Percentiles rank a stretch among this genome's conserved stretches.
These are phyloP conservation scores for Multifurca ochricompacta DNA, from an alignment of 768 basidiomycete species.

Conservation along the genomic window DNA sequence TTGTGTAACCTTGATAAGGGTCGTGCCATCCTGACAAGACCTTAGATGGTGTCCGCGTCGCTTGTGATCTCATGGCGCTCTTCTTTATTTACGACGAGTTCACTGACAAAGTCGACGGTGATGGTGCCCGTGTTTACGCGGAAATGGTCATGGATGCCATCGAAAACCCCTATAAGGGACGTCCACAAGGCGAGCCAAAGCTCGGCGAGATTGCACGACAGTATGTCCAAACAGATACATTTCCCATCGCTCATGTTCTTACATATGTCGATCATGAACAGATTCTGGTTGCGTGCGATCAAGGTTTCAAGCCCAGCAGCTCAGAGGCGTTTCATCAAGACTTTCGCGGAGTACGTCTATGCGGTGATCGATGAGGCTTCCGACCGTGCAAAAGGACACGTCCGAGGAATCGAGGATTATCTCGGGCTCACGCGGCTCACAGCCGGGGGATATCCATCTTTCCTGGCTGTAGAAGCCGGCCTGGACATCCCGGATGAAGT, in stretches of 20 bases:
- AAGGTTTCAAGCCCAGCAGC: slow-evolving; percentile 24
- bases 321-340: slow-evolving; percentile 31
- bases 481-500: slow-evolving; percentile 36
- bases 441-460: slow-evolving; percentile 33
- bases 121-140: slow-evolving; percentile 27
- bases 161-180: slow-evolving; percentile 30
- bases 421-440: slow-evolving; percentile 34
- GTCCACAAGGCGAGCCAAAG: slow-evolving; percentile 31
- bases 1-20: too few relatives aligned
- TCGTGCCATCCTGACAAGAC: too few relatives aligned
- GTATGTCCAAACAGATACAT: slow-evolving; percentile 30
- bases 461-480: slow-evolving; percentile 29
- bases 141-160: slow-evolving; percentile 35
- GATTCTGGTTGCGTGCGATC: not conserved
- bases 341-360: slow-evolving; percentile 30
- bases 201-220: slow-evolving; percentile 34
- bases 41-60: slow-evolving; percentile 25
- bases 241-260: too few relatives aligned
- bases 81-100: slow-evolving; percentile 45
- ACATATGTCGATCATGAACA: not conserved
- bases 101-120: slow-evolving; percentile 33
- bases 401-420: slow-evolving; percentile 36
- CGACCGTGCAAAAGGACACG: slow-evolving; percentile 28
- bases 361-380: slow-evolving; percentile 35
- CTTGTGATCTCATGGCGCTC: slow-evolving; percentile 44